Conservation (phyloP, 164 flowering plant genomes). For the Dillenia turbinata region DNA sequence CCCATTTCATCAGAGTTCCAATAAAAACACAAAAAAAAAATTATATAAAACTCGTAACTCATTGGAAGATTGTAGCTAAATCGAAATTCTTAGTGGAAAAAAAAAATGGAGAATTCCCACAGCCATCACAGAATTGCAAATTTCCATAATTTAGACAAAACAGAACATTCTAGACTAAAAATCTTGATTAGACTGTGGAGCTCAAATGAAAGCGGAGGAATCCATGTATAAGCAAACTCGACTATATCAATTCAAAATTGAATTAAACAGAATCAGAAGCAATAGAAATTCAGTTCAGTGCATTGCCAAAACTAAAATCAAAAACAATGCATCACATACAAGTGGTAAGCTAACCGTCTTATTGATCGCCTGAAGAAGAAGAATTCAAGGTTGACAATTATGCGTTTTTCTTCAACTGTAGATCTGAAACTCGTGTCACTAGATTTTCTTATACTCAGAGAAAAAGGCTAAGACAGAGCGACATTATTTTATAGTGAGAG, state of each 20-base stretch:
- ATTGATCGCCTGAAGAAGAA: conserved; percentile 12
- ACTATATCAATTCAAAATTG: not conserved
- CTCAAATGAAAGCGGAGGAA: no score
- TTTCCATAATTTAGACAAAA: not conserved
- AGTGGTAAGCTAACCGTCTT: no score
- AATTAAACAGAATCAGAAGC: not conserved
- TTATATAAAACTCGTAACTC: no score
- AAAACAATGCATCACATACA: no score
- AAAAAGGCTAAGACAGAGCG: conserved; percentile 2
- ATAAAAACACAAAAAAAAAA: no score
- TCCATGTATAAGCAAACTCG: no score
- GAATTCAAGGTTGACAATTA: conserved; percentile 3
- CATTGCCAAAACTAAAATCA: no score
- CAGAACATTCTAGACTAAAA: not conserved
- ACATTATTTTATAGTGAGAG: conserved; percentile 14
- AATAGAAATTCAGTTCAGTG: not conserved
- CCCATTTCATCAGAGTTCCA: no score
- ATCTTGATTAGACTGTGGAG: no score
- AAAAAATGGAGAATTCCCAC: not conserved
- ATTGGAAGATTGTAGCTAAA: conserved; percentile 5
- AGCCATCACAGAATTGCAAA: not conserved
- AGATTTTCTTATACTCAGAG: conserved; percentile 12
- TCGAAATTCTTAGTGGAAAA: not conserved
- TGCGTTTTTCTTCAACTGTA: conserved; percentile 14
- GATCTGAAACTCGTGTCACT: conserved; percentile 17